phyloP scores from a whole-genome alignment of 2,329 filamentous ascomycete genomes.

The Beauveria brongniartii region DNA sequence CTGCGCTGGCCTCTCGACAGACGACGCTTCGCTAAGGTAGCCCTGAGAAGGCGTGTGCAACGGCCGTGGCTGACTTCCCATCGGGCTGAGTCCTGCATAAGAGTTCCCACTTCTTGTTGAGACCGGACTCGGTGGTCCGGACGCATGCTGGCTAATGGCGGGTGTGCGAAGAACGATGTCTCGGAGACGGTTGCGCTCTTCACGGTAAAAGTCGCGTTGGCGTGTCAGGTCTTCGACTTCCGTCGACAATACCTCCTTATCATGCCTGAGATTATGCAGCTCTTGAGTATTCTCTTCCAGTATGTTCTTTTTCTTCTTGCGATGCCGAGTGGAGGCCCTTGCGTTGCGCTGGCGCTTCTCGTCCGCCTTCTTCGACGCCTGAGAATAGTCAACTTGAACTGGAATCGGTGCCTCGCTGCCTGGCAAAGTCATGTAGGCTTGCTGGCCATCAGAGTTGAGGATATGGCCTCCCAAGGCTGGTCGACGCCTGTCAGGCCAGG shows the following conservation, averaged over 20 bases:
- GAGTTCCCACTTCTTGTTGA: constrained; percentile 28
- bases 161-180: constrained; percentile 56
- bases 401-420: constrained; percentile 35
- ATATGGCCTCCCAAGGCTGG: constrained; percentile 20
- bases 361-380: constrained; percentile 73
- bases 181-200: constrained; percentile 63
- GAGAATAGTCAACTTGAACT: constrained; percentile 70
- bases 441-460: constrained; percentile 25
- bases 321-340: constrained; percentile 74
- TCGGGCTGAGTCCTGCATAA: constrained; percentile 30
- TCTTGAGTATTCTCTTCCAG: constrained; percentile 64
- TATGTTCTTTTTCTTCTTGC: constrained; percentile 73
- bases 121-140: constrained; percentile 44
- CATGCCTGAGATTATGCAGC: constrained; percentile 60
- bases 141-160: constrained; percentile 44
- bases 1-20: constrained; percentile 37
- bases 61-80: constrained; percentile 19
- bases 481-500: constrained; percentile 27
- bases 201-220: constrained; percentile 65
- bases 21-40: constrained; percentile 34
- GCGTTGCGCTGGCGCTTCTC: constrained; percentile 83
- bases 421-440: constrained; percentile 31
- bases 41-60: constrained; percentile 22
- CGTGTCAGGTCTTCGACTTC: constrained; percentile 45
- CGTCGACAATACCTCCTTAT: constrained; percentile 56